Base-by-base conservation (phyloP, 495 filamentous ascomycete species). In the Paragyromitra xinjiangensis region DNA sequence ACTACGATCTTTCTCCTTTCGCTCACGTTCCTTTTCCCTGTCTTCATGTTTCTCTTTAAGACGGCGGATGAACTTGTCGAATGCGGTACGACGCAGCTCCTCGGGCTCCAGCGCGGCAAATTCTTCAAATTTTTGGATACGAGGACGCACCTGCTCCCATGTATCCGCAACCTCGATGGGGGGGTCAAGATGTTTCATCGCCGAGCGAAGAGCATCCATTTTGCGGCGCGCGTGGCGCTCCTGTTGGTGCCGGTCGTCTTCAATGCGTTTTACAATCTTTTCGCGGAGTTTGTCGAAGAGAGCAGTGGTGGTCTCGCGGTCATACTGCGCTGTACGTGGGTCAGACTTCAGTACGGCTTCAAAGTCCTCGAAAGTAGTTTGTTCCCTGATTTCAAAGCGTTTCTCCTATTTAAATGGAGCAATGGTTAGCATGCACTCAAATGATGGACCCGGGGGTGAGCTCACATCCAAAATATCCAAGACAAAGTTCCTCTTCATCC, bases 11-110 rank as follows among this genome's bases (percentile, higher is more conserved):
- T 91, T 88, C 24, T 93, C 90, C 50, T 88, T 87, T 26, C 88
- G 87, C 50, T 89, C 88, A 65, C 91, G 91, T 24, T 95, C 92
- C 65, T 88, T 90, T 65, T 96, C 94, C 2, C 84, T 83, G 71
- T 97, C 93, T 64, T 97, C 94, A 63, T 96, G 93, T 83, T 94
- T 94, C 81, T 98, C 95, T 80, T 91, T 92, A 5, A 97, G 85
- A 65, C 95, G 93, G 50, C 93, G 92, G 71, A 98, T 90, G 79
- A 93, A 88, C 84, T 98, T 99, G 39, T 98, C 96, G 82, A 97
- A 98, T 11, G 94, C 96, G 69, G 88, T 86, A 37, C 90, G 89
- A 61, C 94, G 92, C 45, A 92, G 86, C 39, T 97, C 93, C 26
- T 98, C 95, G 9, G 91, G 89, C 64, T 92, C 87, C 34, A 98